Evolutionary conservation across 768 basidiomycete species (phyloP), one percentile per base, ranked within the genome.

Genomic region (Tricholoma terreum): DNA sequence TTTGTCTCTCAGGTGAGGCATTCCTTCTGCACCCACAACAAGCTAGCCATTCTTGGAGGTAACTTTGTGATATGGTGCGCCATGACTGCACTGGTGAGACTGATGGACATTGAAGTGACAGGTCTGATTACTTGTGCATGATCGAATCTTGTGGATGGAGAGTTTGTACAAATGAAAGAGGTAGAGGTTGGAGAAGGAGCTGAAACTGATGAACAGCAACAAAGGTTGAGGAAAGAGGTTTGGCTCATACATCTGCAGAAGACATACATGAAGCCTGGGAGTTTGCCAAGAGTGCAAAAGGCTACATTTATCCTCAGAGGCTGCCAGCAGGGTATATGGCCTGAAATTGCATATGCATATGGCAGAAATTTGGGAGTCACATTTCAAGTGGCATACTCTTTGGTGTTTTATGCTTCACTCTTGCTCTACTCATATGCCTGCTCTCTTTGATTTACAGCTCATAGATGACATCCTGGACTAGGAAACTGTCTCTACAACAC

Each of bases 391-490:
- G 77, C 71, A 30, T n/a, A 8, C 31, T n/a, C 52, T 36, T 42
- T 27, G 48, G 34, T 35, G 9, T 9, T 2, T 40, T 40, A 1
- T 21, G 21, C 34, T 35, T 17, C 31, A 9, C 52, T 50, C n/a
- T 24, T 48, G 21, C 33, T 30, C 38, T 38, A 9, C 24, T 40
- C 38, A 30, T 24, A 19, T 2, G 24, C 34, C 34, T 35, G 12
- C 33, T 6, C 19, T 34, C 6, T 31, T 21, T 50, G 21, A 10
- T 35, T 35, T 10, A 6, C 68, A 97, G 94, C 87, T 99, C 8
- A 89, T 98, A 50, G 96, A 99, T 69, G 96, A 99, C 67, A 83
- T 94, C 36, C 77, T 99, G 2, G 96, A 98, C 73, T 98, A 93
- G 67, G 89, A 94, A 46, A 84, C 89, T 0, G 87, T 86, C 12